Percentiles rank a stretch among this genome's conserved stretches.
Conservation (phyloP, 2,329 filamentous ascomycete genomes). For the Ascochyta lentis region DNA sequence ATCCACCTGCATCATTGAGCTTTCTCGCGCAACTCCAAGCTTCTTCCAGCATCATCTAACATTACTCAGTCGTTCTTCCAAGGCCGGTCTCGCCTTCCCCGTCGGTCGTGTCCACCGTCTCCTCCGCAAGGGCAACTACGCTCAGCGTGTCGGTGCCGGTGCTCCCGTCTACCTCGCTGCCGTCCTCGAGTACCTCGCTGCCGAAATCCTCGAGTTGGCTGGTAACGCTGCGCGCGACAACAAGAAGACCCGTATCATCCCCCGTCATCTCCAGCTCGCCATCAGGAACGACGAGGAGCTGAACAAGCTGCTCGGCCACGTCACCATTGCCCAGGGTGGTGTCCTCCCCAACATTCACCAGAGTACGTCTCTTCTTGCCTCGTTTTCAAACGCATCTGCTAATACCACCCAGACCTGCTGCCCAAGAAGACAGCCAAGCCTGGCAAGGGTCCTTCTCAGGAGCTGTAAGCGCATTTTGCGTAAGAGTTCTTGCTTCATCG, state of each 20-base stretch:
- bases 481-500: slow-evolving; percentile 48
- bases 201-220: slow-evolving; percentile 98
- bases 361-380: slow-evolving; percentile 69
- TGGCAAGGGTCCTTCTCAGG: slow-evolving; percentile 91
- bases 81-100: slow-evolving; percentile 98
- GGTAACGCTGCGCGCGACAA: slow-evolving; percentile 99
- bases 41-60: slow-evolving; percentile 13
- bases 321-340: slow-evolving; percentile 97
- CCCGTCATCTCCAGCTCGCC: slow-evolving; percentile 97
- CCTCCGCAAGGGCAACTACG: slow-evolving; percentile 98
- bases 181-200: slow-evolving; percentile 97
- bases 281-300: slow-evolving; percentile 99
- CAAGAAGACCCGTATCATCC: slow-evolving; percentile 99
- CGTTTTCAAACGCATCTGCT: slow-evolving; percentile 39
- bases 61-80: slow-evolving; percentile 86
- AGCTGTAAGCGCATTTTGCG: slow-evolving; percentile 72
- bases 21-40: slow-evolving; percentile 50
- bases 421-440: slow-evolving; percentile 99
- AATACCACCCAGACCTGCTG: slow-evolving; percentile 76
- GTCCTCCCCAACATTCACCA: slow-evolving; percentile 97
- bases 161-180: slow-evolving; percentile 97
- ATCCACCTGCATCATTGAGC: no score
- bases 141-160: slow-evolving; percentile 98
- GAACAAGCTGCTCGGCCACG: slow-evolving; percentile 97
- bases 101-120: slow-evolving; percentile 99